A percentile compares a stretch with the other conserved stretches of the same genome.
These are phyloP conservation scores for Leishmania tropica DNA, from an alignment of 208 protist genomes.

Conservation along the genomic window DNA sequence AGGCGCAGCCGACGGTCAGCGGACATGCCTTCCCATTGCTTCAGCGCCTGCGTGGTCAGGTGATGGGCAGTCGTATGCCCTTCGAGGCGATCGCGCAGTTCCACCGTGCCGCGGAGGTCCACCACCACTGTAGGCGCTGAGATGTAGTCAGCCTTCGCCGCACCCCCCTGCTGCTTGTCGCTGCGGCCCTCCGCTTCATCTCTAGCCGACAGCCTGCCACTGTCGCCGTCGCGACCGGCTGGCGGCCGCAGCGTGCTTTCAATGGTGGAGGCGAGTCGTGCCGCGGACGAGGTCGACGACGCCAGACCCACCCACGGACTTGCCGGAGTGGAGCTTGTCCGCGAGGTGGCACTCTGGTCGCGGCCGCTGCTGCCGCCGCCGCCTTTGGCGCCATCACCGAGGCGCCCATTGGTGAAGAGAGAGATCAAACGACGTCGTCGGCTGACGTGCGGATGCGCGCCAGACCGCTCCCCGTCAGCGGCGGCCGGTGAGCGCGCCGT, in stretches of 20 bases:
- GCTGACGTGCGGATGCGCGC: background rate
- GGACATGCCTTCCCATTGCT: conserved; percentile 33
- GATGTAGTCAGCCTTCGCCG: background rate
- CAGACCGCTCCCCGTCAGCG: background rate
- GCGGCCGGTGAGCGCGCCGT: background rate
- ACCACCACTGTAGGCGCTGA: conserved; percentile 21
- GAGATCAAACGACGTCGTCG: conserved; percentile 26
- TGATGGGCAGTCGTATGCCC: conserved; percentile 34
- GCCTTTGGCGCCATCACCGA: conserved; percentile 1
- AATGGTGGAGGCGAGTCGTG: background rate
- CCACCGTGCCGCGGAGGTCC: conserved; percentile 42
- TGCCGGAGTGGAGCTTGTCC: background rate
- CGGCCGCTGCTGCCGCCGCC: conserved; percentile 1
- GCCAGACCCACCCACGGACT: background rate
- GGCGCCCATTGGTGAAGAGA: conserved; percentile 33
- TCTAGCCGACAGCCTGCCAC: background rate
- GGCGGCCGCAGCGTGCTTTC: background rate
- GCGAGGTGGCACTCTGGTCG: background rate
- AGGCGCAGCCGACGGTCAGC: conserved; percentile 15
- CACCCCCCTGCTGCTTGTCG: background rate
- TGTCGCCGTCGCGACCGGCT: background rate
- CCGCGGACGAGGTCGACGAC: background rate
- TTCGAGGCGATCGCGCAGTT: conserved; percentile 56
- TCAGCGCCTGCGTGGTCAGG: conserved; percentile 39
- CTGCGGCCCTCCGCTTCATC: background rate